phyloP scores from a whole-genome alignment of 768 basidiomycete genomes.

The Cystofilobasidium ferigula region DNA sequence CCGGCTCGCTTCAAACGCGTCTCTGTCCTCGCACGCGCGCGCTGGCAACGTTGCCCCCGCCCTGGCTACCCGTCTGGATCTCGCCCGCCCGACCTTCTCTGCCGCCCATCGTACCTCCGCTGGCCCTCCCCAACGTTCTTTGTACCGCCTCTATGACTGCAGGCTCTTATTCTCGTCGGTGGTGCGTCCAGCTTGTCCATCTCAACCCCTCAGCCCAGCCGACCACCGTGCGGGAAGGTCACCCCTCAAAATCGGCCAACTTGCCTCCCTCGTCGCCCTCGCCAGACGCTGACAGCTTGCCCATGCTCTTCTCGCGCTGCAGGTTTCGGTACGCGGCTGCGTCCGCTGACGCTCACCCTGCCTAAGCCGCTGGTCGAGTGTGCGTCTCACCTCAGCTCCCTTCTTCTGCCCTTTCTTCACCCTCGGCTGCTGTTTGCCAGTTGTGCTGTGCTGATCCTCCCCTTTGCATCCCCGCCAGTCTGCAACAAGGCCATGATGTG shows the following conservation, averaged over 20 bases:
- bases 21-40: too few species aligned
- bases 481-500: constrained; percentile 40
- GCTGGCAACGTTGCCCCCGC: too few species aligned
- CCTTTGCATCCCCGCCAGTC: not conserved
- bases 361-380: constrained; percentile 43
- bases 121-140: too few species aligned
- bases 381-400: too few species aligned
- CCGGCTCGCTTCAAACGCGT: too few species aligned
- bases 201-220: not conserved
- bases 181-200: constrained; percentile 31
- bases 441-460: not conserved
- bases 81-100: too few species aligned
- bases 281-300: not conserved
- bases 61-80: too few species aligned
- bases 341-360: constrained; percentile 40
- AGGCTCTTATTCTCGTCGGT: constrained; percentile 44
- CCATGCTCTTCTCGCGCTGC: not conserved
- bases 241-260: not conserved
- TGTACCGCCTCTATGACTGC: too few species aligned
- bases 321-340: constrained; percentile 45
- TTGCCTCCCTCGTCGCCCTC: not conserved
- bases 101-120: too few species aligned
- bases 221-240: not conserved
- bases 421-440: not conserved
- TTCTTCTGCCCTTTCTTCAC: too few species aligned